Conservation (phyloP, 2,329 filamentous ascomycete species). For the Cylindrodendrum hubeiense region DNA sequence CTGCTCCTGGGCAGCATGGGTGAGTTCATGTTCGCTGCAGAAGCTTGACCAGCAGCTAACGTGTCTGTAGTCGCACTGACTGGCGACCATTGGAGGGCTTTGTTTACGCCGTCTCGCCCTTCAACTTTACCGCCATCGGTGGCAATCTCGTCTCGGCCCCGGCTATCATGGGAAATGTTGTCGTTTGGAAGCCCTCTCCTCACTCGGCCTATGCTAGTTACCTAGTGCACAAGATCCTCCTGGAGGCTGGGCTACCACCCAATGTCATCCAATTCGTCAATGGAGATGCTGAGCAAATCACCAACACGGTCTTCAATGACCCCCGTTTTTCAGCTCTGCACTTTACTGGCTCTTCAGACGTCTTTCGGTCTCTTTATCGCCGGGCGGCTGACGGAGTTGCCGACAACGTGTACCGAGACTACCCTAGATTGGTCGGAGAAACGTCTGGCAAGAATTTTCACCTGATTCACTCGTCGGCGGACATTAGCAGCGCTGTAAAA, state of each 20-base stretch:
- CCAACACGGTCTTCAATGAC: constrained; percentile 79
- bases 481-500: constrained; percentile 78
- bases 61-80: neutral
- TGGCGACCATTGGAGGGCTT: constrained; percentile 75
- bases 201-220: constrained; percentile 86
- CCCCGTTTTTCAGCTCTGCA: constrained; percentile 86
- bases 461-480: constrained; percentile 69
- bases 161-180: constrained; percentile 91
- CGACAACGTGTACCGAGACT: constrained; percentile 80
- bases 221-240: constrained; percentile 87
- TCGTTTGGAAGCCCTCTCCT: constrained; percentile 94
- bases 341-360: constrained; percentile 90
- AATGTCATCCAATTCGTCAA: constrained; percentile 53
- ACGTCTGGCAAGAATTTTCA: constrained; percentile 95
- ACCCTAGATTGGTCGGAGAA: constrained; percentile 89
- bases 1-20: constrained; percentile 76
- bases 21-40: constrained; percentile 64
- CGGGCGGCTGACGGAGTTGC: constrained; percentile 71
- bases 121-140: constrained; percentile 76
- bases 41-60: neutral
- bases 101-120: constrained; percentile 91
- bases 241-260: constrained; percentile 88
- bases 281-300: constrained; percentile 68
- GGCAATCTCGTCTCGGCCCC: constrained; percentile 70
- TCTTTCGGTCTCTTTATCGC: constrained; percentile 84